phyloP scores from a whole-genome alignment of 768 basidiomycete species.

The Kwoniella sp. region DNA sequence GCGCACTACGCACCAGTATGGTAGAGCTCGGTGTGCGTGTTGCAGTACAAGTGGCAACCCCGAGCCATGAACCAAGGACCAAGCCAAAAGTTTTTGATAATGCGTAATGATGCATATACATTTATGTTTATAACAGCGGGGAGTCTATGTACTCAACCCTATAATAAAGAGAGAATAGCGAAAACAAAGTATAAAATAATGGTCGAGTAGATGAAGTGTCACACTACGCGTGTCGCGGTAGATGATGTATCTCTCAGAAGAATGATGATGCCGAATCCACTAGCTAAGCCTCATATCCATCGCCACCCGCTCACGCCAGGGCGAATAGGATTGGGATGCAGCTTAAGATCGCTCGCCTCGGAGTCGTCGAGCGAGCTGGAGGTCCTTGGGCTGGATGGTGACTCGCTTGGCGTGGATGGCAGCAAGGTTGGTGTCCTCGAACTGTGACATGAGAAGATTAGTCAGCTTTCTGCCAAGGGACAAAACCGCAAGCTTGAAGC shows the following conservation, averaged over 20 bases:
- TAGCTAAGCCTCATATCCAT: not conserved
- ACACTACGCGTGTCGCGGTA: not conserved
- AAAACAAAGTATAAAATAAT: constrained; percentile 22
- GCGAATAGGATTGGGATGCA: not conserved
- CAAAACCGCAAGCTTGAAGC: not conserved
- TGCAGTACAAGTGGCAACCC: too few relatives aligned
- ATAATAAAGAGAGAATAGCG: constrained; percentile 12
- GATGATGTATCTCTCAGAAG: not conserved
- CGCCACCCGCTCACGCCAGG: not conserved
- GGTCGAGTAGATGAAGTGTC: not conserved
- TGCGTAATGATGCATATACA: not conserved
- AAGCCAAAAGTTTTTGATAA: not conserved
- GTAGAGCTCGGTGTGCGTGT: too few relatives aligned
- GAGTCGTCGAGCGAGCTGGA: constrained; percentile 55
- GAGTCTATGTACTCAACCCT: constrained; percentile 25
- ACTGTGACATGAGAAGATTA: constrained; percentile 16
- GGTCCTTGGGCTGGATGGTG: constrained; percentile 72
- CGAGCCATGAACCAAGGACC: too few relatives aligned
- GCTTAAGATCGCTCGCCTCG: constrained; percentile 53
- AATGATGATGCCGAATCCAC: not conserved
- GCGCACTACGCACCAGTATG: too few relatives aligned
- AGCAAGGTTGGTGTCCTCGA: constrained; percentile 55
- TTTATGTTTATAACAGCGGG: constrained; percentile 10
- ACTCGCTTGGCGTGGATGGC: constrained; percentile 63
- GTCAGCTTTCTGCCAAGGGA: not conserved